These are phyloP conservation scores for Phytophthora ramorum DNA, from an alignment of 352 stramenopile species.

Conservation along the genomic window DNA sequence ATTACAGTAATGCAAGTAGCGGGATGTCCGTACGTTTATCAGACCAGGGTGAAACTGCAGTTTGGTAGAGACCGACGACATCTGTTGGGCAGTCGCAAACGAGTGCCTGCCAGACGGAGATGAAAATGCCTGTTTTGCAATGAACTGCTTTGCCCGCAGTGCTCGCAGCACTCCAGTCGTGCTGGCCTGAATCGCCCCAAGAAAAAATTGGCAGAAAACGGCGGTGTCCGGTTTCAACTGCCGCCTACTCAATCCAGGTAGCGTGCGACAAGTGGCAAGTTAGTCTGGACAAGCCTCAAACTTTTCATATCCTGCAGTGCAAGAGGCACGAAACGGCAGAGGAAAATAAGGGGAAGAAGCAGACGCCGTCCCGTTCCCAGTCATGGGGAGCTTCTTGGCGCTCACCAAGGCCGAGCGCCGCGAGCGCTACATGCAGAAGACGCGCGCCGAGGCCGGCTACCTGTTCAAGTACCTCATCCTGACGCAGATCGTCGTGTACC, in stretches of 20 bases:
- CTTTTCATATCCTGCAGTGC: too few relatives aligned
- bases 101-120: too few relatives aligned
- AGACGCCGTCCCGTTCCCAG: not conserved
- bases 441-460: conserved; percentile 74
- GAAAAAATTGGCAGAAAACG: not conserved
- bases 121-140: not conserved
- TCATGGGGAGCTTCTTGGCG: not conserved
- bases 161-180: not conserved
- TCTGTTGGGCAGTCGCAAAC: not conserved
- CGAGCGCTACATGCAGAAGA: conserved; percentile 79
- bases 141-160: not conserved
- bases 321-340: not conserved
- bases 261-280: not conserved
- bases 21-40: not conserved
- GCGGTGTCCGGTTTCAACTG: not conserved
- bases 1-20: too few relatives aligned
- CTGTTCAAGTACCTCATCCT: conserved; percentile 90
- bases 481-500: conserved; percentile 84
- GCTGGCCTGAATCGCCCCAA: not conserved
- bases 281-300: not conserved
- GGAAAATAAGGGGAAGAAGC: not conserved
- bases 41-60: not conserved
- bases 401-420: conserved; percentile 63
- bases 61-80: not conserved
- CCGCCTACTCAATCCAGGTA: not conserved